Evolutionary conservation across 1,284 basidiomycete genomes (phyloP), one percentile per base, ranked within the genome.

Genomic region (Heliocybe sulcata): DNA sequence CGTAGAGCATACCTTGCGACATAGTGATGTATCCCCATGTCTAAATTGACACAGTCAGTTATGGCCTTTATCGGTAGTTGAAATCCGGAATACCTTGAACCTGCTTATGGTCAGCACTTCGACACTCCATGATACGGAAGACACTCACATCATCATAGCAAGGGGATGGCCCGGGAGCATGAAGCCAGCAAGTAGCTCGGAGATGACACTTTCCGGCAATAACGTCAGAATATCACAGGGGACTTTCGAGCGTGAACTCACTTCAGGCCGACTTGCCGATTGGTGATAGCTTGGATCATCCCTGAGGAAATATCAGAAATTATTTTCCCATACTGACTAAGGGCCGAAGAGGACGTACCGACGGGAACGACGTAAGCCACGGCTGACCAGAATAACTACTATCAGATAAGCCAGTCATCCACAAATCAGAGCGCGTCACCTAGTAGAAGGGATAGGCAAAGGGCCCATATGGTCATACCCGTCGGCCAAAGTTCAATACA

Each of bases 201-300:
- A 74, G 47, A 80, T 71, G 19, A 79, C 72, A 59, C 73, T 71
- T 31, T 31, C 29, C 12, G 45, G 16, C 23, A 54, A 49, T 19
- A 16, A 1, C 9, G 42, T 16, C 29, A 20, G 42, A n/a, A 45
- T 14, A 10, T 11, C 23, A 45, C 14, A 25, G 14, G 25, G 6
- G 10, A 35, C 12, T 38, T 8, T 35, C 12, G 16, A 52, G 8
- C 25, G 22, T 10, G 35, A 19, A 56, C 65, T 35, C 54, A 67
- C 65, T 78, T 79, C 9, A 80, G 58, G 11, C 74, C 73, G 23
- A 79, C 70, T 52, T 79, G 75, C 50, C 76, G 70, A 53, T 79
- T 80, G 11, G 78, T 79, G 54, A 81, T 76, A 14, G 80, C 77
- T 55, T 75, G 72, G 54, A 82, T 75, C 69, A 82, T 76, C 45